Percentiles rank a stretch among this genome's conserved stretches.
Conservation (phyloP, 2,329 filamentous ascomycete genomes). For the Penicillium sp. region DNA sequence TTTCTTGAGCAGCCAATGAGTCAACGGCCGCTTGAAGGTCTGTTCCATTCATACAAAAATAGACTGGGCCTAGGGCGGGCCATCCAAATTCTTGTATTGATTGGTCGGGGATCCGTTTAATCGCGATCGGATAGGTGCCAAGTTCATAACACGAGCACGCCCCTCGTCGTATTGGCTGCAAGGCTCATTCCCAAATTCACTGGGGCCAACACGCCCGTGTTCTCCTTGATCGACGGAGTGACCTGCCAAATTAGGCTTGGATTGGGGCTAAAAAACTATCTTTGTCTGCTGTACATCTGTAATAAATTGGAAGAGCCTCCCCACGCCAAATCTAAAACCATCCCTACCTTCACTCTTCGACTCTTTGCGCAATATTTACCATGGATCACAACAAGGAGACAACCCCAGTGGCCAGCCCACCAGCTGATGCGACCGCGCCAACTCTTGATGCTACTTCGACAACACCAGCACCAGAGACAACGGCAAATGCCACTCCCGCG, state of each 20-base stretch:
- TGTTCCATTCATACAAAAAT: too few species aligned
- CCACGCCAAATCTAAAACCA: background rate
- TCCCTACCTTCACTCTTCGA: background rate
- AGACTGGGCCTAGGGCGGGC: too few species aligned
- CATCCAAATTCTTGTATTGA: too few species aligned
- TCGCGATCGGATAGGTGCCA: background rate
- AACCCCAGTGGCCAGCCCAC: background rate
- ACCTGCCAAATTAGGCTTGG: background rate
- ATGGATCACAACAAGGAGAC: conserved; percentile 11
- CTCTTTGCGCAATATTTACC: background rate
- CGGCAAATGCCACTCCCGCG: background rate
- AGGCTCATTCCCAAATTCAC: background rate
- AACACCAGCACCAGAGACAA: conserved; percentile 1
- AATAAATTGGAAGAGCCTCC: conserved; percentile 5
- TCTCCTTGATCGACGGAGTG: background rate
- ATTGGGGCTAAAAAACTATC: background rate
- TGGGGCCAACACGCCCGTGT: background rate
- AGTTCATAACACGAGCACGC: background rate
- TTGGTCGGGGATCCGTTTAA: too few species aligned
- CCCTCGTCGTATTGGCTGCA: background rate
- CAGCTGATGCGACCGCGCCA: background rate
- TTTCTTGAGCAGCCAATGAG: too few species aligned
- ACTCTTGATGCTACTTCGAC: background rate
- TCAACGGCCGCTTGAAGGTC: too few species aligned
- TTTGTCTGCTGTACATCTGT: background rate